phyloP scores from a whole-genome alignment of 2,329 filamentous ascomycete genomes.

The Fusarium equiseti region DNA sequence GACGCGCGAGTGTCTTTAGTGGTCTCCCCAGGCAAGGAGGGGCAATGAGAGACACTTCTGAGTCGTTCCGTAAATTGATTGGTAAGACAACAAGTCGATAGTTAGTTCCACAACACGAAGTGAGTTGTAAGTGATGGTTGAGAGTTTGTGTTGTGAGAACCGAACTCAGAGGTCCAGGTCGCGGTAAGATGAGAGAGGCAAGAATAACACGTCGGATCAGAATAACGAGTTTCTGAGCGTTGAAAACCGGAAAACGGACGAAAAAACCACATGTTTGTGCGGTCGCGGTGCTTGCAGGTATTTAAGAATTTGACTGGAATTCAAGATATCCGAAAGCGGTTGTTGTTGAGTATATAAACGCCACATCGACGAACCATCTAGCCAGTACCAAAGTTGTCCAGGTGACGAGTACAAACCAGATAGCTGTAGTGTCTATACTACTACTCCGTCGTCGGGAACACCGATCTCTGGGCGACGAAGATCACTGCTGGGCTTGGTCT shows the following conservation, averaged over 20 bases:
- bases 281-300: slow-evolving; percentile 31
- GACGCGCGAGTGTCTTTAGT: slow-evolving; percentile 36
- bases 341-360: slow-evolving; percentile 43
- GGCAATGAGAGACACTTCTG: slow-evolving; percentile 30
- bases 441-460: slow-evolving; percentile 36
- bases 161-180: neutral
- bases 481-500: slow-evolving; percentile 37
- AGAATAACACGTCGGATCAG: neutral
- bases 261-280: slow-evolving; percentile 17
- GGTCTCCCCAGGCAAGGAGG: slow-evolving; percentile 27
- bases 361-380: slow-evolving; percentile 30
- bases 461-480: slow-evolving; percentile 37
- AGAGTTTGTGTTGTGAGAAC: slow-evolving; percentile 3
- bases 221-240: neutral
- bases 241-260: slow-evolving; percentile 13
- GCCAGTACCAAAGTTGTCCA: slow-evolving; percentile 40
- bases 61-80: slow-evolving; percentile 33
- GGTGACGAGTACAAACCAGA: slow-evolving; percentile 39
- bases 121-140: slow-evolving; percentile 29
- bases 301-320: slow-evolving; percentile 43
- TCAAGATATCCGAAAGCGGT: slow-evolving; percentile 43
- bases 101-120: slow-evolving; percentile 24
- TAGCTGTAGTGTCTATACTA: slow-evolving; percentile 21
- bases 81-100: slow-evolving; percentile 41
- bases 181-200: slow-evolving; percentile 1